A percentile compares a stretch with the other conserved stretches of the same genome.
phyloP scores from a whole-genome alignment of 106 monocot species.

The Alisma plantagoaquatica region DNA sequence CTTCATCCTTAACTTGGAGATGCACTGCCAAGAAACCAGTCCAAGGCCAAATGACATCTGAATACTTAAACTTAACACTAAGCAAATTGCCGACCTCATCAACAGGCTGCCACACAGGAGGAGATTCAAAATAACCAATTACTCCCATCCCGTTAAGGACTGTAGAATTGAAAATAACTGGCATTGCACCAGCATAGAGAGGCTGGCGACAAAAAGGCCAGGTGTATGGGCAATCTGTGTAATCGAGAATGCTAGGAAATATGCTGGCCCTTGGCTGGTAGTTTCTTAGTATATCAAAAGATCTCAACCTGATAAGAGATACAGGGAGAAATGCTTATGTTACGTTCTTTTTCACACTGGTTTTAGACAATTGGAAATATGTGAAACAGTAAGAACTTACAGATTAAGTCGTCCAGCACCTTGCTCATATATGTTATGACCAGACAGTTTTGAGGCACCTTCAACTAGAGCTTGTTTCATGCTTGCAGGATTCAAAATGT shows the following conservation, averaged over 20 bases:
- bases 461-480: slow-evolving; percentile 99
- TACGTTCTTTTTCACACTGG: too few relatives aligned
- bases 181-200: slow-evolving; percentile 90
- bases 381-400: slow-evolving; percentile 47
- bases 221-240: slow-evolving; percentile 76
- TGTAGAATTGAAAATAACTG: slow-evolving; percentile 91
- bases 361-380: too few relatives aligned
- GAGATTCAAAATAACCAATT: slow-evolving; percentile 57
- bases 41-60: slow-evolving; percentile 98
- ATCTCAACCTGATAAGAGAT: slow-evolving; percentile 42
- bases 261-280: slow-evolving; percentile 87
- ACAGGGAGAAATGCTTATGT: neutral
- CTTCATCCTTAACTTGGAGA: slow-evolving; percentile 95
- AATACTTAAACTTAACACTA: slow-evolving; percentile 77
- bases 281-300: slow-evolving; percentile 73
- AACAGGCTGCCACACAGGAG: slow-evolving; percentile 74
- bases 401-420: slow-evolving; percentile 88
- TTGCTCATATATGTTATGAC: slow-evolving; percentile 92
- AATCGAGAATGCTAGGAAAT: slow-evolving; percentile 85
- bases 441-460: slow-evolving; percentile 84
- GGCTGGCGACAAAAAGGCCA: slow-evolving; percentile 99
- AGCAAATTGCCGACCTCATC: slow-evolving; percentile 89
- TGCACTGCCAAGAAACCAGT: slow-evolving; percentile 84
- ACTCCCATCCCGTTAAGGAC: slow-evolving; percentile 98
- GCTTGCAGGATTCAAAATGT: slow-evolving; percentile 81